Evolutionary conservation across 805 yeast species (phyloP).

Genomic region (Torulaspora indica): DNA sequence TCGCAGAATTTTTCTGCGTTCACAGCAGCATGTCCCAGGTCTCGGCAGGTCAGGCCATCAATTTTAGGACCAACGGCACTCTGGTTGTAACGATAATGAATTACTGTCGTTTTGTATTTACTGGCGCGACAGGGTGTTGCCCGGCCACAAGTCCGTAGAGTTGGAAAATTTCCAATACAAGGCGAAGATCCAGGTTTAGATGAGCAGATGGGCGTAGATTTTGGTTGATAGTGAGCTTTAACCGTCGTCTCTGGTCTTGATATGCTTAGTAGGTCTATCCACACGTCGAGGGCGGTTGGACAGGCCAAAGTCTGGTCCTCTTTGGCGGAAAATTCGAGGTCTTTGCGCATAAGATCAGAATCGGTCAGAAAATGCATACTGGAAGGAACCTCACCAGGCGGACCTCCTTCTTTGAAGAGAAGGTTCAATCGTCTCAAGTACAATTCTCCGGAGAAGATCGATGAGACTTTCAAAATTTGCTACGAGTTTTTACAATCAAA

Average conservation of each 20-base stretch:
- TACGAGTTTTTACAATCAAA: conserved; percentile 51
- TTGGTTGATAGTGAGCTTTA: background rate
- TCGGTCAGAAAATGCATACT: conserved; percentile 33
- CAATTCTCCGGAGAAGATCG: conserved; percentile 62
- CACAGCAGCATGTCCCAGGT: no score
- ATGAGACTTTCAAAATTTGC: conserved; percentile 68
- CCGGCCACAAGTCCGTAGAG: background rate
- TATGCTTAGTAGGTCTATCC: conserved; percentile 27
- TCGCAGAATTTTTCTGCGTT: no score
- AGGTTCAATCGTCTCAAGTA: conserved; percentile 47
- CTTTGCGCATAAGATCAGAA: conserved; percentile 30
- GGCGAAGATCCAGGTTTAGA: conserved; percentile 35
- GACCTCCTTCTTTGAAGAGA: conserved; percentile 51
- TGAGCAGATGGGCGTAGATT: conserved; percentile 28
- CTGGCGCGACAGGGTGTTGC: conserved; percentile 4
- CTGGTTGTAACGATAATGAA: background rate
- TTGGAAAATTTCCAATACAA: conserved; percentile 2
- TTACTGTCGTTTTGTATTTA: conserved; percentile 3
- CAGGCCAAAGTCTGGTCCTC: conserved; percentile 31
- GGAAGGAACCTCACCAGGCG: conserved; percentile 37
- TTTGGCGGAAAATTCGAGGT: conserved; percentile 22
- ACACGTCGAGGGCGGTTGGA: conserved; percentile 15
- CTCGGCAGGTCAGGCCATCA: no score
- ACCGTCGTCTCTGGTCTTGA: background rate
- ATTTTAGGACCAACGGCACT: background rate